Conservation (phyloP, 768 basidiomycete species). For the Lyophyllum shimeji region DNA sequence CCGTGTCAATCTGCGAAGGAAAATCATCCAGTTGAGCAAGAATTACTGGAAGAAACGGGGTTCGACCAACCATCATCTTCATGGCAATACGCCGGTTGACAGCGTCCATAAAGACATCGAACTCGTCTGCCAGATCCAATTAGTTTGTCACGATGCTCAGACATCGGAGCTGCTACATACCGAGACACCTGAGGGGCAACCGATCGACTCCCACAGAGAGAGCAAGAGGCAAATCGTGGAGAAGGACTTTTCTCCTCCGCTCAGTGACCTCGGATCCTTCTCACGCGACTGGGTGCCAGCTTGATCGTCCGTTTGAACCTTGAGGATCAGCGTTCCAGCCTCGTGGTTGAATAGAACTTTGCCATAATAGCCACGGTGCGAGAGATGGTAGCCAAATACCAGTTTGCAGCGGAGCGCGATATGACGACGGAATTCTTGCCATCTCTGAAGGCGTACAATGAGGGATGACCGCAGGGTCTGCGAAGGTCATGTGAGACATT, state of each 20-base stretch:
- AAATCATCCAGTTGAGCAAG: neutral
- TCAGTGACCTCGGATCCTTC: conserved; percentile 83
- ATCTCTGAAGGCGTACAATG: conserved; percentile 61
- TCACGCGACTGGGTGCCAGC: conserved; percentile 59
- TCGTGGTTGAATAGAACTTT: conserved; percentile 86
- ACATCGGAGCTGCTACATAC: neutral
- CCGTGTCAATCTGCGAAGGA: conserved; percentile 73
- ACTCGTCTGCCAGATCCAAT: conserved; percentile 65
- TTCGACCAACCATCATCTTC: conserved; percentile 83
- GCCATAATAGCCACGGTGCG: conserved; percentile 85
- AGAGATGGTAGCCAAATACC: conserved; percentile 80
- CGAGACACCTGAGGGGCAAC: conserved; percentile 91
- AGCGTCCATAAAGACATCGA: conserved; percentile 98
- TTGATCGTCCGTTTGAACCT: conserved; percentile 85
- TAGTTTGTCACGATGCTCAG: neutral
- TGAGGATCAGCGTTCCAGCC: conserved; percentile 60
- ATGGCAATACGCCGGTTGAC: conserved; percentile 90
- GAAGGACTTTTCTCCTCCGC: conserved; percentile 96
- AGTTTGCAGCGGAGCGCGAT: conserved; percentile 87
- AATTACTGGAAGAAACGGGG: neutral
- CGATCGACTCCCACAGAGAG: conserved; percentile 95
- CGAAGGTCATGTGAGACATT: neutral
- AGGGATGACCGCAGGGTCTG: conserved; percentile 73
- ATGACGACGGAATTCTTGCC: conserved; percentile 87
- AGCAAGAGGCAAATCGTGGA: conserved; percentile 92